phyloP scores from a whole-genome alignment of 306 rosid species.

The Ceratonia siliqua region DNA sequence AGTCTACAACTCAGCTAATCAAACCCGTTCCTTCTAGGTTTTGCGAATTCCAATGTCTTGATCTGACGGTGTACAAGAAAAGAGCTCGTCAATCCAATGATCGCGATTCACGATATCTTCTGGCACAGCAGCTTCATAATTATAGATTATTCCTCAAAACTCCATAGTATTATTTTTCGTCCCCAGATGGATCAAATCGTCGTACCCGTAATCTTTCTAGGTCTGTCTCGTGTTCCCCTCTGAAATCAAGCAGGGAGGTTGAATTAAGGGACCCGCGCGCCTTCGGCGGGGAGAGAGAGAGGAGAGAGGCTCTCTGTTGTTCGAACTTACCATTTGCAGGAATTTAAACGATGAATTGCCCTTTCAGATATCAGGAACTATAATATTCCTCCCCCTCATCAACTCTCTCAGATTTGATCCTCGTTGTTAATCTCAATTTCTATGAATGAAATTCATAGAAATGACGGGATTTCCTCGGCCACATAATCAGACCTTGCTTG shows the following conservation, averaged over 20 bases:
- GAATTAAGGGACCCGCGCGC: not conserved
- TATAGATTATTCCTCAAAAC: not conserved
- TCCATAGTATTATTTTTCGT: not conserved
- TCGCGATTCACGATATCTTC: too few relatives aligned
- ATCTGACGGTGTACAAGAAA: too few relatives aligned
- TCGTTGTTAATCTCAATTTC: not conserved
- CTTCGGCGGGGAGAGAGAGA: slow-evolving; percentile 3
- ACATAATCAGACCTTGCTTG: slow-evolving; percentile 33
- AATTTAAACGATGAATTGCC: slow-evolving; percentile 5
- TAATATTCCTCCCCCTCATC: slow-evolving; percentile 10
- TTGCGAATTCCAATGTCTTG: too few relatives aligned
- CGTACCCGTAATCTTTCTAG: not conserved
- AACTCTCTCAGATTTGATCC: slow-evolving; percentile 15
- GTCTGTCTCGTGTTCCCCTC: not conserved
- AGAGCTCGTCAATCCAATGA: too few relatives aligned
- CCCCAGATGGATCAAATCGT: not conserved
- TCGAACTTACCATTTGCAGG: slow-evolving; percentile 2
- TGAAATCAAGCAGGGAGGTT: not conserved
- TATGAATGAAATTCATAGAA: slow-evolving; percentile 35
- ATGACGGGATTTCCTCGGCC: slow-evolving; percentile 31
- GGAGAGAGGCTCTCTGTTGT: slow-evolving; percentile 3
- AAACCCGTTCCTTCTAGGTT: too few relatives aligned
- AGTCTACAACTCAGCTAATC: too few relatives aligned
- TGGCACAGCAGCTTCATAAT: not conserved
- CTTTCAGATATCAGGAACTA: slow-evolving; percentile 1